phyloP scores from a whole-genome alignment of 306 rosid species.

The Casuarina cunninghamiana region DNA sequence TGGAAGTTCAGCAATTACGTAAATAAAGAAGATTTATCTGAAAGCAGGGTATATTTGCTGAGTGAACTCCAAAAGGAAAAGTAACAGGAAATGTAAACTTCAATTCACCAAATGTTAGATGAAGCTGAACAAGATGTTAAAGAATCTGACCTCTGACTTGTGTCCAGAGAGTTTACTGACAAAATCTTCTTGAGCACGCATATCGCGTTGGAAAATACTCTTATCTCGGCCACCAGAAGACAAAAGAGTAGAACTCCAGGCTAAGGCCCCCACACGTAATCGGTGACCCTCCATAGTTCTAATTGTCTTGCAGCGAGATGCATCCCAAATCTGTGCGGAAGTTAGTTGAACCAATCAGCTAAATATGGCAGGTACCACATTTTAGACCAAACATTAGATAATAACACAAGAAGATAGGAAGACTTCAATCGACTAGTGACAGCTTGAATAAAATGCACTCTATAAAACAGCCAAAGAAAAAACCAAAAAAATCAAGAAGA shows the following conservation, averaged over 20 bases:
- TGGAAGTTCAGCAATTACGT: background rate
- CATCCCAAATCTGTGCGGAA: conserved; percentile 85
- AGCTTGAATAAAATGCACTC: conserved; percentile 11
- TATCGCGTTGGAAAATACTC: conserved; percentile 87
- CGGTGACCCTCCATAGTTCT: conserved; percentile 89
- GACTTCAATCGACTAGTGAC: conserved; percentile 15
- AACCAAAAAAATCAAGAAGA: conserved; percentile 15
- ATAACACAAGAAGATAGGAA: background rate
- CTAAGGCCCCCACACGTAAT: conserved; percentile 78
- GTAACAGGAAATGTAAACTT: background rate
- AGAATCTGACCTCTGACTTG: conserved; percentile 75
- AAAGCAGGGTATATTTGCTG: conserved; percentile 9
- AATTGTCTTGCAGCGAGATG: conserved; percentile 78
- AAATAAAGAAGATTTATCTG: background rate
- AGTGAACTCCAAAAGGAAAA: background rate
- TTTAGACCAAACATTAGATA: conserved; percentile 3
- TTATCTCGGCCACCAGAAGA: conserved; percentile 93
- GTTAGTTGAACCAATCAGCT: conserved; percentile 27
- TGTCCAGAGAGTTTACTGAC: conserved; percentile 87
- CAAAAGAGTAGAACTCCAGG: conserved; percentile 84
- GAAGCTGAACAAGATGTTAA: conserved; percentile 28
- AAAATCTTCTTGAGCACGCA: conserved; percentile 84
- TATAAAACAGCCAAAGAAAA: background rate
- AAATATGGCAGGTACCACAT: conserved; percentile 13
- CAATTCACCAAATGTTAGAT: conserved; percentile 12